Percentiles rank a stretch among this genome's conserved stretches.
phyloP scores from a whole-genome alignment of 495 filamentous ascomycete genomes.

The Bacidia rubella region DNA sequence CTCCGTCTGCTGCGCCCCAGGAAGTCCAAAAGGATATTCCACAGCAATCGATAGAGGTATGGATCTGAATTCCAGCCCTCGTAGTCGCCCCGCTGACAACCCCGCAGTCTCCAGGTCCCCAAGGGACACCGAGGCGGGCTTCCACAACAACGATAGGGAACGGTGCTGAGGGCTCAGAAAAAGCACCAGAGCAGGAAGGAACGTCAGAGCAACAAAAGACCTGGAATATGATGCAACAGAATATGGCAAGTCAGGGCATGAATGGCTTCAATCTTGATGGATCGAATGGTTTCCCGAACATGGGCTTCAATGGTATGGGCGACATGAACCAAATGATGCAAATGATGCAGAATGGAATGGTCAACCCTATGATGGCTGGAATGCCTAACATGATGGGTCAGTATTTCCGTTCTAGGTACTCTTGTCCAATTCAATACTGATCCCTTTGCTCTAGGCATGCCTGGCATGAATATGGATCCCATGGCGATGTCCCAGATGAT shows the following conservation, averaged over 20 bases:
- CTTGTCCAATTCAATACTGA: not conserved
- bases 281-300: constrained; percentile 43
- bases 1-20: constrained; percentile 9
- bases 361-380: constrained; percentile 40
- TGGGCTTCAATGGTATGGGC: constrained; percentile 48
- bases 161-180: constrained; percentile 10
- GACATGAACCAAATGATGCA: constrained; percentile 64
- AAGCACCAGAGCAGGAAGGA: constrained; percentile 13
- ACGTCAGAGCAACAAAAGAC: constrained; percentile 15
- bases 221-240: constrained; percentile 1
- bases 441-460: constrained; percentile 42
- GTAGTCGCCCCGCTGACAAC: constrained; percentile 3
- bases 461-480: constrained; percentile 74
- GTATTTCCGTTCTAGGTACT: too few species aligned
- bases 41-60: constrained; percentile 30
- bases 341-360: constrained; percentile 63
- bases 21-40: constrained; percentile 25
- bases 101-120: constrained; percentile 10
- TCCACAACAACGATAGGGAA: constrained; percentile 15
- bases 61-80: not conserved
- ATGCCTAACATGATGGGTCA: constrained; percentile 80
- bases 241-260: constrained; percentile 19
- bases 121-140: constrained; percentile 7
- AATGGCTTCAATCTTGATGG: constrained; percentile 34
- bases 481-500: constrained; percentile 83